Evolutionary conservation across 164 flowering plant species (phyloP).

Genomic region (Saururus chinensis): DNA sequence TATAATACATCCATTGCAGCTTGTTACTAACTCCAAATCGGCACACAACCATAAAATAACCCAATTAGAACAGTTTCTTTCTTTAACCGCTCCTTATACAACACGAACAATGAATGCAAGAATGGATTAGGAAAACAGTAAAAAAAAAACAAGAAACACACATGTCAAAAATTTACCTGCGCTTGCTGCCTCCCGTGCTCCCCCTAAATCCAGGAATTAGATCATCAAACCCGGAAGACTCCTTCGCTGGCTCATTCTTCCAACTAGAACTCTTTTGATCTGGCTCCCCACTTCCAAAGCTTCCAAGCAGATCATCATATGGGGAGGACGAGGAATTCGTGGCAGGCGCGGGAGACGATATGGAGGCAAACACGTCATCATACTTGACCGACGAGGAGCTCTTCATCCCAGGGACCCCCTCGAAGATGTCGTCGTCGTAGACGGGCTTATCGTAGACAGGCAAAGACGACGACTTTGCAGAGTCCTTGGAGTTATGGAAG

Average conservation of each 20-base stretch:
- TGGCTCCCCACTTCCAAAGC: slow-evolving; percentile 22
- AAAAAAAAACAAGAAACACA: no score
- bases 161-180: not conserved
- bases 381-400: slow-evolving; percentile 24
- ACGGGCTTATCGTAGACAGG: slow-evolving; percentile 65
- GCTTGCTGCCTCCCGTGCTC: slow-evolving; percentile 10
- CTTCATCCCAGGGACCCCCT: slow-evolving; percentile 53
- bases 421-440: slow-evolving; percentile 53
- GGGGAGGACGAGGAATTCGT: slow-evolving; percentile 11
- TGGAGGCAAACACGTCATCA: slow-evolving; percentile 39
- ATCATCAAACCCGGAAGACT: slow-evolving; percentile 37
- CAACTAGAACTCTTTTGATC: slow-evolving; percentile 16
- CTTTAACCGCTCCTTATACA: no score
- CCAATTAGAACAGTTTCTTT: no score
- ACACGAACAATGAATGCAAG: not conserved
- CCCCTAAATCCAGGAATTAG: slow-evolving; percentile 44
- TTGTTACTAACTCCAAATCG: no score
- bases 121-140: not conserved
- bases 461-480: slow-evolving; percentile 19
- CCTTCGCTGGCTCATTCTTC: slow-evolving; percentile 15
- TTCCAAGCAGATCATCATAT: slow-evolving; percentile 52
- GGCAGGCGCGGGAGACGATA: slow-evolving; percentile 22
- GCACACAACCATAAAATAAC: no score
- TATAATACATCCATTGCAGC: no score
- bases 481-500: slow-evolving; percentile 24